phyloP scores from a whole-genome alignment of 2,329 filamentous ascomycete species.

The Aspergillus pseudoviridinutans region DNA sequence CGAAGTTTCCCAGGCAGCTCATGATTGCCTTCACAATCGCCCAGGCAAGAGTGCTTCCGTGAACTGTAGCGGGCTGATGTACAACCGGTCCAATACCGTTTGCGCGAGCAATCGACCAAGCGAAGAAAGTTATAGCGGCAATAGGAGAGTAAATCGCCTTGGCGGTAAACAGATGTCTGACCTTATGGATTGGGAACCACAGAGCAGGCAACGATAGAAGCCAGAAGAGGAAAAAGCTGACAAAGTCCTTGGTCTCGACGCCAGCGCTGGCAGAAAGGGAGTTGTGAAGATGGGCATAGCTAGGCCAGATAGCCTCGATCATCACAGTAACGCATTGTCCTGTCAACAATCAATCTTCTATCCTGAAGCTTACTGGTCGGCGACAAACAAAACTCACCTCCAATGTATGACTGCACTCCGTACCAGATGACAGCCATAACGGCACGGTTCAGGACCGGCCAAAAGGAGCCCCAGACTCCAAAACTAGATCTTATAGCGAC shows the following conservation, averaged over 20 bases:
- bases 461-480: constrained; percentile 82
- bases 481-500: constrained; percentile 75
- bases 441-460: constrained; percentile 87
- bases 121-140: constrained; percentile 80
- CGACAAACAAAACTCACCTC: constrained; percentile 44
- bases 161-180: constrained; percentile 85
- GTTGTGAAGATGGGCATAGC: constrained; percentile 60
- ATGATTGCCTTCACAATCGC: constrained; percentile 80
- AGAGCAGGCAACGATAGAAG: constrained; percentile 73
- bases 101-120: constrained; percentile 79
- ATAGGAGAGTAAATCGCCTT: constrained; percentile 81
- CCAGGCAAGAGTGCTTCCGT: constrained; percentile 73
- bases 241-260: constrained; percentile 70
- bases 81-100: constrained; percentile 81
- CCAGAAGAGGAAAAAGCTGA: constrained; percentile 88
- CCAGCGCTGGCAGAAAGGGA: constrained; percentile 62
- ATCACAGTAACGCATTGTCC: constrained; percentile 82
- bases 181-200: constrained; percentile 84
- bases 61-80: constrained; percentile 58
- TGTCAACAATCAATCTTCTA: constrained; percentile 12
- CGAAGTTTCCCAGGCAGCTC: constrained; percentile 86
- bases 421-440: constrained; percentile 88
- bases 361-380: neutral
- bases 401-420: constrained; percentile 71
- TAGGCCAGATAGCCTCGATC: constrained; percentile 77